Conservation (phyloP, 1,284 basidiomycete genomes). For the Coniophora puteana region DNA sequence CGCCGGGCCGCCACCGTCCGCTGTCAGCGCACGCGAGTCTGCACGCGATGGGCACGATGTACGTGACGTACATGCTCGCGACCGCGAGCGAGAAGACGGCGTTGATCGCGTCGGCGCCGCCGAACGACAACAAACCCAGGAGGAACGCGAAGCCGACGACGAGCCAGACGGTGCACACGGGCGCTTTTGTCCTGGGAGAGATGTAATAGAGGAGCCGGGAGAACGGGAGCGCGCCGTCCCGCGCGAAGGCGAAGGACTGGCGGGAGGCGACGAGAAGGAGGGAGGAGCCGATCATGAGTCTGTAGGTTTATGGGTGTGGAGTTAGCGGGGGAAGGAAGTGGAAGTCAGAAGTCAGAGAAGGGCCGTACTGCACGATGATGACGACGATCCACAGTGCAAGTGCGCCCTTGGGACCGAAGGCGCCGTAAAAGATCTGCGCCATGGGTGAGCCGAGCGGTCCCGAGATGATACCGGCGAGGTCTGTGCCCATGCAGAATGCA, state of each 20-base stretch:
- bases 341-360: background rate
- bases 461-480: conserved; percentile 32
- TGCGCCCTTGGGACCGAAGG: conserved; percentile 17
- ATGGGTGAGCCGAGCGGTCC: conserved; percentile 37
- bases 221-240: conserved; percentile 25
- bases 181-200: conserved; percentile 24
- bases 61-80: conserved; percentile 17
- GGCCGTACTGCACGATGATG: conserved; percentile 22
- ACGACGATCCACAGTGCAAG: conserved; percentile 21
- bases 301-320: too few species aligned
- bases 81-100: conserved; percentile 25
- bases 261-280: conserved; percentile 40
- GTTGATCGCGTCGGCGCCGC: conserved; percentile 21
- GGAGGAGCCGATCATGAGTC: conserved; percentile 50
- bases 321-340: too few species aligned
- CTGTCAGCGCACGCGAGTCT: conserved; percentile 22
- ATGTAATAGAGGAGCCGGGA: conserved; percentile 19
- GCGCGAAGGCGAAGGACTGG: conserved; percentile 63
- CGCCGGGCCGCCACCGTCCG: conserved; percentile 21
- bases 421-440: conserved; percentile 29
- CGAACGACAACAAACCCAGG: conserved; percentile 25
- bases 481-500: conserved; percentile 33
- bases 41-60: conserved; percentile 19
- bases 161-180: conserved; percentile 30
- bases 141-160: conserved; percentile 18